phyloP scores from a whole-genome alignment of 805 yeast species.

The Saccharomycopsis vini region DNA sequence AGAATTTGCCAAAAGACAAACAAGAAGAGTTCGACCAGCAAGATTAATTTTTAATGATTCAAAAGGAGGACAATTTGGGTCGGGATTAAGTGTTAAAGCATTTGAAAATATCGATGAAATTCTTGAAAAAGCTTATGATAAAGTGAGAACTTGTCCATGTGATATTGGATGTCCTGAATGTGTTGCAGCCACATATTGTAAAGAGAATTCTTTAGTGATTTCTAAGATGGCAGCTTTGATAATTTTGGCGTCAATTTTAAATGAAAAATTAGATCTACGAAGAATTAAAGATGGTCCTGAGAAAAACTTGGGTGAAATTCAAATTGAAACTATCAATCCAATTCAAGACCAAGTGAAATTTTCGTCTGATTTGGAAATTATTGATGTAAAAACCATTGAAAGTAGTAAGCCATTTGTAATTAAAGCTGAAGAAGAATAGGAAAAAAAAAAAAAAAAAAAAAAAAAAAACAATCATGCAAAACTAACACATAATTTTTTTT shows the following conservation, averaged over 20 bases:
- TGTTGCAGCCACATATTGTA: slow-evolving; percentile 74
- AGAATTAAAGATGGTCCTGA: slow-evolving; percentile 15
- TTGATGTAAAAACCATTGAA: slow-evolving; percentile 30
- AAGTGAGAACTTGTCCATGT: slow-evolving; percentile 58
- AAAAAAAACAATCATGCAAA: too few relatives aligned
- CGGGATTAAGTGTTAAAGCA: slow-evolving; percentile 72
- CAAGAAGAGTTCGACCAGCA: slow-evolving; percentile 74
- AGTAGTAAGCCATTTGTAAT: slow-evolving; percentile 13
- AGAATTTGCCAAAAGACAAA: slow-evolving; percentile 74
- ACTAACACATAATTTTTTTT: too few relatives aligned
- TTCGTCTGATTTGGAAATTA: slow-evolving; percentile 49
- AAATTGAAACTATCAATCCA: slow-evolving; percentile 60
- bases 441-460: too few relatives aligned
- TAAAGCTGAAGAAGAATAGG: slow-evolving; percentile 8
- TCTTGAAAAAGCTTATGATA: slow-evolving; percentile 46
- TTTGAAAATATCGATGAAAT: slow-evolving; percentile 70
- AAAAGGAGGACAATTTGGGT: slow-evolving; percentile 70
- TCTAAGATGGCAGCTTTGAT: slow-evolving; percentile 81
- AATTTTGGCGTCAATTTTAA: slow-evolving; percentile 54
- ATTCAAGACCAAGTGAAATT: slow-evolving; percentile 48
- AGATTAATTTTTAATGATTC: slow-evolving; percentile 77
- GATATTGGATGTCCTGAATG: slow-evolving; percentile 71
- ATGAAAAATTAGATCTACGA: slow-evolving; percentile 36
- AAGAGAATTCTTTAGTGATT: slow-evolving; percentile 71
- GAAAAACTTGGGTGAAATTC: slow-evolving; percentile 15